Base-by-base conservation (phyloP, 208 protist genomes). In the Leishmania major region DNA sequence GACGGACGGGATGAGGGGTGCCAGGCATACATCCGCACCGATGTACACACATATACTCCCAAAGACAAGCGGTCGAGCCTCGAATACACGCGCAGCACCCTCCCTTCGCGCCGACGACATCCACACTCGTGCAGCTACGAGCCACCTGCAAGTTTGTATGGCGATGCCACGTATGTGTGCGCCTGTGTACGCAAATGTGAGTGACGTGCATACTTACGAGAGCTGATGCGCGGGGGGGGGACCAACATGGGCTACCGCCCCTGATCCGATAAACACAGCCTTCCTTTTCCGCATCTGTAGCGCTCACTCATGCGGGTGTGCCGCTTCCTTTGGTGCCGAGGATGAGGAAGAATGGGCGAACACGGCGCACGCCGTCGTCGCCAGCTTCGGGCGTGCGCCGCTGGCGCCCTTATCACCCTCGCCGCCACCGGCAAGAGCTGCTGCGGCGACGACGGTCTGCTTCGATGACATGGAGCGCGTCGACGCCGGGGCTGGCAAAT, bases 301-400 rank as follows among this genome's bases (percentile, higher is more conserved):
- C 7, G 19, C 22, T 77, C 45, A 82, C 43, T 79, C 72, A 10
- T 59, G 62, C 47, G 82, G 31, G n/a, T 66, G 73, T 15, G 78
- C 83, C 37, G 83, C 83, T 64, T 83, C 72, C 17, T 80, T 80
- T 10, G 83, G 35, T n/a, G 64, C 72, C 3, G 73, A 62, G 10
- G 72, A 59, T 19, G 75, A 67, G 13, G 64, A 71, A 35, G 62
- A 80, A 45, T 73, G 22, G 10, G 60, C 83, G 17, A 80, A 47
- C n/a, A 77, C 67, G 4, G 83, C 78, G 66, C 77, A 86, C 5
- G 78, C 62, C 17, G 57, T 72, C 6, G 64, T 80, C n/a, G 78
- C 78, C 22, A 73, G 57, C 35, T 31, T 69, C 1, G 78, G 35
- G 0, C 79, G 64, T 31, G 37, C 31, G 6, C 78, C 47, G 22